Evolutionary conservation across 495 filamentous ascomycete genomes (phyloP).

Genomic region (Daldinia loculata): DNA sequence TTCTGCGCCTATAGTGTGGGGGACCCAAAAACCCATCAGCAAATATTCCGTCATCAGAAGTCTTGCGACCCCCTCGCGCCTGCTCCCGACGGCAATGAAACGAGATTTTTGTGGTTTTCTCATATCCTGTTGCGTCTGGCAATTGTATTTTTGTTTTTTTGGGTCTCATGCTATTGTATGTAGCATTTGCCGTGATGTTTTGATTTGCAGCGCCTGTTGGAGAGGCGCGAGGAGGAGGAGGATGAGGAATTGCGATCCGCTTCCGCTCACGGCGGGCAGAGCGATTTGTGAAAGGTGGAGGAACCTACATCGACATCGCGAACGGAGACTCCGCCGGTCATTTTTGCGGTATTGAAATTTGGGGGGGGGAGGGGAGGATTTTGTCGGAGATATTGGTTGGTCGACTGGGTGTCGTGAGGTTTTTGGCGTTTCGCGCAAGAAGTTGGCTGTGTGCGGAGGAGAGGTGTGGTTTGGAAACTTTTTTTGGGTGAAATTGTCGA

Average conservation of each 20-base stretch:
- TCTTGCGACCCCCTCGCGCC: slow-evolving; percentile 67
- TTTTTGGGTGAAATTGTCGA: slow-evolving; percentile 5
- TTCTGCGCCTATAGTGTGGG: slow-evolving; percentile 72
- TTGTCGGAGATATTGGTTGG: slow-evolving; percentile 5
- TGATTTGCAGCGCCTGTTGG: background rate
- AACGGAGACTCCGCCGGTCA: slow-evolving; percentile 80
- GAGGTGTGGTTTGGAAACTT: slow-evolving; percentile 24
- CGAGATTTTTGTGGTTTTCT: background rate
- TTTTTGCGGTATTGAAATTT: slow-evolving; percentile 64
- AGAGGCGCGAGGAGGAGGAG: background rate
- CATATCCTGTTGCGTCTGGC: background rate
- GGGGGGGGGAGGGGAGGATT: background rate
- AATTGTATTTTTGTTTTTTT: background rate
- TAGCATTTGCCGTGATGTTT: too few relatives aligned
- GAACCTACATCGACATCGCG: slow-evolving; percentile 77
- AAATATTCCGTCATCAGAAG: slow-evolving; percentile 67
- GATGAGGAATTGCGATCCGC: too few relatives aligned
- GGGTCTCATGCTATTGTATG: background rate
- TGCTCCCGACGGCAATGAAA: slow-evolving; percentile 51
- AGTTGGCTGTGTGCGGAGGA: slow-evolving; percentile 29
- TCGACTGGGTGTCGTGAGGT: background rate
- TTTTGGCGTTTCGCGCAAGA: slow-evolving; percentile 24
- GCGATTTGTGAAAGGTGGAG: slow-evolving; percentile 17
- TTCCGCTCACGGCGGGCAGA: slow-evolving; percentile 17
- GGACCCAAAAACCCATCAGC: slow-evolving; percentile 58